Conservation (phyloP, 2,329 filamentous ascomycete genomes). For the Metarhizium sp. region DNA sequence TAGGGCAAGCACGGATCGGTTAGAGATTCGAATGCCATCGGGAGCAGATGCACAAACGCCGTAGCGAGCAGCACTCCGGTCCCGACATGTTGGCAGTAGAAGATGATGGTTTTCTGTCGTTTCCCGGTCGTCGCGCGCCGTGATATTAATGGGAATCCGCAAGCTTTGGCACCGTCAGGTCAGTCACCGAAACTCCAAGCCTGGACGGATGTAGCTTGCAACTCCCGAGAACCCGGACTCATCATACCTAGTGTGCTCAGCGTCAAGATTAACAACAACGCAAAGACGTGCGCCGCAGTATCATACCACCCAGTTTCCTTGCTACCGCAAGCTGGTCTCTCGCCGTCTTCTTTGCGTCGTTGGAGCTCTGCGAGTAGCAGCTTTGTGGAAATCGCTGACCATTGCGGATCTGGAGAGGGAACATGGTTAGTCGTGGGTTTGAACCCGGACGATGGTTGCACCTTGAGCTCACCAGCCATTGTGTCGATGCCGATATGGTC, state of each 20-base stretch:
- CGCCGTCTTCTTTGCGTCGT: slow-evolving; percentile 31
- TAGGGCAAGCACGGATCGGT: slow-evolving; percentile 64
- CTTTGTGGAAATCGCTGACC: slow-evolving; percentile 43
- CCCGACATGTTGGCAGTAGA: slow-evolving; percentile 65
- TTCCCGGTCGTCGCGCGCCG: slow-evolving; percentile 47
- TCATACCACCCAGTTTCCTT: slow-evolving; percentile 50
- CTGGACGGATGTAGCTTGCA: not conserved
- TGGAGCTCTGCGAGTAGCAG: slow-evolving; percentile 43
- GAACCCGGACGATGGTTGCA: not conserved
- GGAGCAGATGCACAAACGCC: slow-evolving; percentile 70
- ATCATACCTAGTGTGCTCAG: slow-evolving; percentile 47
- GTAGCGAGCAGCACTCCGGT: slow-evolving; percentile 82
- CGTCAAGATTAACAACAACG: slow-evolving; percentile 54
- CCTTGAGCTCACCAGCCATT: slow-evolving; percentile 7
- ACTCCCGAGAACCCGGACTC: slow-evolving; percentile 8
- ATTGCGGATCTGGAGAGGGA: slow-evolving; percentile 18
- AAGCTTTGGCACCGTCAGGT: slow-evolving; percentile 32
- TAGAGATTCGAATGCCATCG: slow-evolving; percentile 57
- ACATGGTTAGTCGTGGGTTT: not conserved
- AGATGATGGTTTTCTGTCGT: slow-evolving; percentile 51
- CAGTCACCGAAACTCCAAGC: not conserved
- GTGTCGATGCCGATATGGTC: slow-evolving; percentile 4
- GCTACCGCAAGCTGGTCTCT: slow-evolving; percentile 43
- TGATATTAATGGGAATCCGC: slow-evolving; percentile 57
- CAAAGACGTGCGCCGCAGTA: slow-evolving; percentile 56